Percentiles rank a stretch among this genome's conserved stretches.
These are phyloP conservation scores for Aegilops speltoides DNA, from an alignment of 176 grass and related monocot species.

Conservation along the genomic window DNA sequence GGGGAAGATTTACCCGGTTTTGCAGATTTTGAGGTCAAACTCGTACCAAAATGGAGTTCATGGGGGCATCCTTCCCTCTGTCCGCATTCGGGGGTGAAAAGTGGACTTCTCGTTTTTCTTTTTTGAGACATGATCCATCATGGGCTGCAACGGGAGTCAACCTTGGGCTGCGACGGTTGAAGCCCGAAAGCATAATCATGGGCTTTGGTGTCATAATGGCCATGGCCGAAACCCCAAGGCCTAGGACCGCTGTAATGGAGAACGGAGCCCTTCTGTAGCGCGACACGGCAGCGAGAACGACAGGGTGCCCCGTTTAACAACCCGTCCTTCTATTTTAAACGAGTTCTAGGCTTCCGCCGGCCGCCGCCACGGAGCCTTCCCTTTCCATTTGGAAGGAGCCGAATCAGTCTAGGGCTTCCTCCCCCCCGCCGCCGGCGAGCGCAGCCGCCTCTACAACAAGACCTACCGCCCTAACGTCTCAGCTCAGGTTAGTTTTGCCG, in stretches of 20 bases:
- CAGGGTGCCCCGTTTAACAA: background rate
- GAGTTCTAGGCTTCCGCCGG: conserved; percentile 18
- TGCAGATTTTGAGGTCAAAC: too few species aligned
- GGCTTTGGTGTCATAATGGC: too few species aligned
- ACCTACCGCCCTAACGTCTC: background rate
- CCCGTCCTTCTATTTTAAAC: conserved; percentile 8
- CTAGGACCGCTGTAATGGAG: too few species aligned
- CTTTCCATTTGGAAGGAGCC: background rate
- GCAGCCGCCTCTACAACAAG: background rate
- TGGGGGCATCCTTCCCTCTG: too few species aligned
- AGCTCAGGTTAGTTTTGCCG: background rate
- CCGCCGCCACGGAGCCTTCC: conserved; percentile 11
- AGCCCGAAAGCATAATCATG: too few species aligned
- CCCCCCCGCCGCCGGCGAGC: background rate
- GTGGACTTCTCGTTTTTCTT: too few species aligned
- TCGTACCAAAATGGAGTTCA: too few species aligned
- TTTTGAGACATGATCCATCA: too few species aligned
- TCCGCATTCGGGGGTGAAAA: too few species aligned
- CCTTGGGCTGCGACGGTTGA: too few species aligned
- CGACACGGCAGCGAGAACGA: background rate
- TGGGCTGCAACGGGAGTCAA: too few species aligned
- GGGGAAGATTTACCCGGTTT: too few species aligned
- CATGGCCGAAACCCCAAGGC: background rate
- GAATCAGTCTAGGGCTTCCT: conserved; percentile 15
- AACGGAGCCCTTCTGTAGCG: background rate